Percentiles rank a stretch among this genome's conserved stretches.
phyloP scores from a whole-genome alignment of 305 asterid genomes.

The Fraxinus nigra region DNA sequence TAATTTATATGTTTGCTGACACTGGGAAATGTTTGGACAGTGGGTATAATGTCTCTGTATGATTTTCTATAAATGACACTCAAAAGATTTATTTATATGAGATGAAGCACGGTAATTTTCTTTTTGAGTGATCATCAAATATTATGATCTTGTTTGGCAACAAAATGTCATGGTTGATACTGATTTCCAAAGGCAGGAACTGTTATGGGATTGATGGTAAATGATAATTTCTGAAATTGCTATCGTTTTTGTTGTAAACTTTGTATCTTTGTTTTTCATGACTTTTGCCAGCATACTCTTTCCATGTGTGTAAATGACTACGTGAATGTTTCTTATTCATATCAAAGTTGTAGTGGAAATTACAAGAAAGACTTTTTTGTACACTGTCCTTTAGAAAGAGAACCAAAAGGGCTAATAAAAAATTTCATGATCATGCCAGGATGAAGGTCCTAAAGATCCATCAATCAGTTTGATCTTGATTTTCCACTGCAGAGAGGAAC shows the following conservation, averaged over 20 bases:
- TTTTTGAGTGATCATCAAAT: background rate
- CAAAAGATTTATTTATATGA: background rate
- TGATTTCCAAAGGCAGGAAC: background rate
- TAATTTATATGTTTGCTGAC: slow-evolving; percentile 10
- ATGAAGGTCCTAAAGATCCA: background rate
- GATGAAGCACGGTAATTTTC: background rate
- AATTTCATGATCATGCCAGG: slow-evolving; percentile 1
- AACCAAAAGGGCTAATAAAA: slow-evolving; percentile 12
- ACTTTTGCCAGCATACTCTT: background rate
- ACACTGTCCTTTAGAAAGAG: slow-evolving; percentile 17
- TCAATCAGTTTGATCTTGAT: slow-evolving; percentile 24
- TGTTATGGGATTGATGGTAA: background rate
- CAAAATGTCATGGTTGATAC: background rate
- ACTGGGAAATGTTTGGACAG: background rate
- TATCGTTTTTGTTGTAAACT: background rate
- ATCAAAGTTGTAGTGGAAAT: background rate
- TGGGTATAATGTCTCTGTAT: background rate
- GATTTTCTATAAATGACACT: background rate
- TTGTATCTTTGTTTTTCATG: background rate
- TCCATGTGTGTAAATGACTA: background rate
- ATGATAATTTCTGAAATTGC: background rate
- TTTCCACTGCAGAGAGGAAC: slow-evolving; percentile 18
- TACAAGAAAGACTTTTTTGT: slow-evolving; percentile 7
- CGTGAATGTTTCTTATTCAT: slow-evolving; percentile 20
- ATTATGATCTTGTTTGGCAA: background rate